Conservation (phyloP, 805 yeast species). For the Saturnispora quitensis region DNA sequence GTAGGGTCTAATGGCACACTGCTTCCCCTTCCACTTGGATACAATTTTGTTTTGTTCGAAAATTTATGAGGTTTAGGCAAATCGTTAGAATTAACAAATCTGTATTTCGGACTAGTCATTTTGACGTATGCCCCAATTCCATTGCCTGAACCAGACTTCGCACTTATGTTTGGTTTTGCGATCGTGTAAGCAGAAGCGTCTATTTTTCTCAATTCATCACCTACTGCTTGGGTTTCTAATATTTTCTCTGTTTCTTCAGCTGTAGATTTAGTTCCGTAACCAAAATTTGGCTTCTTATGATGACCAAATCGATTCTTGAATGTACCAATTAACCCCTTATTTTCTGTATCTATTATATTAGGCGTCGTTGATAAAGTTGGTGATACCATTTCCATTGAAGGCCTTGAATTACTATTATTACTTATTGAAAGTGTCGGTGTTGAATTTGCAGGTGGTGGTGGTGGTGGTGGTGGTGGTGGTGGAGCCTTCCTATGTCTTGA, state of each 20-base stretch:
- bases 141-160: constrained; percentile 12
- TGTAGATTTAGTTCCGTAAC: constrained; percentile 8
- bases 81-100: constrained; percentile 55
- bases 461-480: constrained; percentile 27
- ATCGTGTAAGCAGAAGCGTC: constrained; percentile 62
- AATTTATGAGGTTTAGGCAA: constrained; percentile 85
- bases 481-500: constrained; percentile 13
- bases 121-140: constrained; percentile 24
- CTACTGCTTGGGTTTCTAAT: constrained; percentile 37
- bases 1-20: constrained; percentile 74
- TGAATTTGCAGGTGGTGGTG: constrained; percentile 23
- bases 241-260: constrained; percentile 15
- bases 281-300: constrained; percentile 10
- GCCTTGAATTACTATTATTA: constrained; percentile 2
- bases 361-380: constrained; percentile 5
- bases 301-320: constrained; percentile 12
- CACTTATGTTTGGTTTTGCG: constrained; percentile 22
- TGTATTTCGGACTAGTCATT: constrained; percentile 69
- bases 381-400: constrained; percentile 1
- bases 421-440: constrained; percentile 13
- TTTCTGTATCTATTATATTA: background rate
- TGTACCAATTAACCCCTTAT: constrained; percentile 5
- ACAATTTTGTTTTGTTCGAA: constrained; percentile 61
- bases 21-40: constrained; percentile 93
- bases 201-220: constrained; percentile 46